phyloP scores from a whole-genome alignment of 495 filamentous ascomycete species.

The Penicillium cosmopolitanum region DNA sequence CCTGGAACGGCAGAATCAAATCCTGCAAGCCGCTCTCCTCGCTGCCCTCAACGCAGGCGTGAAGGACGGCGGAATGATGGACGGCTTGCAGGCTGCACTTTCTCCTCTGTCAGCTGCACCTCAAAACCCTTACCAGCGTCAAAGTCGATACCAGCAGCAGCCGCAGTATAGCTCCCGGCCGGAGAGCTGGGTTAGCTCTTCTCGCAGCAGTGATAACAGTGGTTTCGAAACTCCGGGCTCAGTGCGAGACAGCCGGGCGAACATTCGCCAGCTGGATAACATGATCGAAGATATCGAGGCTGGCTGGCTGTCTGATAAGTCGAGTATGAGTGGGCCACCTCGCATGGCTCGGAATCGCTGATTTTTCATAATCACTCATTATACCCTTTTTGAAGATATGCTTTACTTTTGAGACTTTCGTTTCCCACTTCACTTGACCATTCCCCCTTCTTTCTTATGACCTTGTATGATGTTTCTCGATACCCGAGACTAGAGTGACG shows the following conservation, averaged over 20 bases:
- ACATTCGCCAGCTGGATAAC: slow-evolving; percentile 38
- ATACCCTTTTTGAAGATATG: background rate
- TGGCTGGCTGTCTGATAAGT: slow-evolving; percentile 42
- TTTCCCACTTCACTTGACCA: background rate
- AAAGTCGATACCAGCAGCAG: background rate
- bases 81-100: slow-evolving; percentile 27
- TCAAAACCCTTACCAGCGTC: slow-evolving; percentile 18
- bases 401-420: background rate
- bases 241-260: slow-evolving; percentile 24
- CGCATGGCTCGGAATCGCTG: slow-evolving; percentile 16
- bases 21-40: slow-evolving; percentile 50
- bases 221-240: slow-evolving; percentile 25
- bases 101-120: slow-evolving; percentile 16
- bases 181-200: slow-evolving; percentile 41
- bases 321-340: slow-evolving; percentile 22
- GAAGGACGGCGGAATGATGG: slow-evolving; percentile 30
- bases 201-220: slow-evolving; percentile 33
- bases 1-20: slow-evolving; percentile 49
- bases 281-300: slow-evolving; percentile 46
- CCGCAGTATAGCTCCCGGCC: slow-evolving; percentile 26
- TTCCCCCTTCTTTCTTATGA: slow-evolving; percentile 8
- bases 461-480: slow-evolving; percentile 4
- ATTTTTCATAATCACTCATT: background rate
- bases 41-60: slow-evolving; percentile 43
- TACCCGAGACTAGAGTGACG: background rate